Evolutionary conservation across 495 filamentous ascomycete genomes (phyloP).

Genomic region (Bryoglossum gracile): DNA sequence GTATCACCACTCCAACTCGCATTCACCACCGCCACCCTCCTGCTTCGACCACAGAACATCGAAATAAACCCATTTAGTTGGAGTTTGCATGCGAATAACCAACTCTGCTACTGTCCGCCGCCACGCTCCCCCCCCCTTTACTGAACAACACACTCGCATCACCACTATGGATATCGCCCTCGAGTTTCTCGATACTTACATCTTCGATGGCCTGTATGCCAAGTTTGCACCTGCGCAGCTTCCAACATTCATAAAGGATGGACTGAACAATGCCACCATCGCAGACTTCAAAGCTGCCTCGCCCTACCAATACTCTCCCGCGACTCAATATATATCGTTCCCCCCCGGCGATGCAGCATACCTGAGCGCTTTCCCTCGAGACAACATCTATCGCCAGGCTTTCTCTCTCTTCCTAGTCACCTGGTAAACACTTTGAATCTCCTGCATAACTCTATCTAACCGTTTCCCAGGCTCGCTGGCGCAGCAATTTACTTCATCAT

Average conservation of each 20-base stretch:
- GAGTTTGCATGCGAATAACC: slow-evolving; percentile 6
- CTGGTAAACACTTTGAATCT: slow-evolving; percentile 51
- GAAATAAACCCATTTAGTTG: slow-evolving; percentile 15
- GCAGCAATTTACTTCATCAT: slow-evolving; percentile 76
- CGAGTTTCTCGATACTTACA: slow-evolving; percentile 74
- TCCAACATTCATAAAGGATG: slow-evolving; percentile 36
- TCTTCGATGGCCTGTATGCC: slow-evolving; percentile 79
- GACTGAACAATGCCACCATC: slow-evolving; percentile 34
- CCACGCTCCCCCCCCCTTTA: background rate
- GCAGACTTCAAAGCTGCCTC: slow-evolving; percentile 24
- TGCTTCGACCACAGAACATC: background rate
- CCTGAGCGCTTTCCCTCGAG: slow-evolving; percentile 69
- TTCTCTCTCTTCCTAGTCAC: slow-evolving; percentile 75
- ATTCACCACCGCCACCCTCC: background rate
- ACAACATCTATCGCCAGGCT: slow-evolving; percentile 73
- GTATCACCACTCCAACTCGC: background rate
- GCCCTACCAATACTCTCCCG: slow-evolving; percentile 57
- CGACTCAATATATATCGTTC: slow-evolving; percentile 64
- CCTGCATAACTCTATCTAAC: slow-evolving; percentile 10
- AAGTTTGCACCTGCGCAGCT: slow-evolving; percentile 54
- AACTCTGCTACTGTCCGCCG: background rate
- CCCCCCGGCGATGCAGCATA: slow-evolving; percentile 73
- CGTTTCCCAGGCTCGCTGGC: slow-evolving; percentile 67
- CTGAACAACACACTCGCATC: slow-evolving; percentile 1
- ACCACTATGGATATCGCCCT: slow-evolving; percentile 83